These are phyloP conservation scores for Rosa hybrid DNA, from an alignment of 331 rosid genomes.

Conservation along the genomic window DNA sequence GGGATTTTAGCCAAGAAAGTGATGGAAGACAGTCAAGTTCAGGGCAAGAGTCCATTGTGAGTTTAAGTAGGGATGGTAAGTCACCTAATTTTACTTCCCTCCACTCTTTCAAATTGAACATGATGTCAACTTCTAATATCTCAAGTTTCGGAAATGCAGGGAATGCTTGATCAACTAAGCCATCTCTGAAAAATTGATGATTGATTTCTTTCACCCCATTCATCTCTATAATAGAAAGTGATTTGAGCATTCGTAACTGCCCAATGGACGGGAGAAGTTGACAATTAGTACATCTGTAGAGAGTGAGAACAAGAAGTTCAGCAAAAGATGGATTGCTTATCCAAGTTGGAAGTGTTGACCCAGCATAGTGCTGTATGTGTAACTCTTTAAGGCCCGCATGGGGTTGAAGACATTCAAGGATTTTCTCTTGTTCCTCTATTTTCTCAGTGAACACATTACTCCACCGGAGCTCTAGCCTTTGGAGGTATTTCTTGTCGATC, in stretches of 20 bases:
- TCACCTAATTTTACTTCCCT: neutral
- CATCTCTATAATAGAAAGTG: constrained; percentile 4
- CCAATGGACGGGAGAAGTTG: neutral
- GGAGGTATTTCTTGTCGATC: constrained; percentile 3
- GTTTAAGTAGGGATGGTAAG: neutral
- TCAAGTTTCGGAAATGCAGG: constrained; percentile 2
- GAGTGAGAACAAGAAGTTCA: neutral
- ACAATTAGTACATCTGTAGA: neutral
- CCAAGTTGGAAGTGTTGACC: constrained; percentile 12
- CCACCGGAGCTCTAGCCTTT: neutral
- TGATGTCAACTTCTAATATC: neutral
- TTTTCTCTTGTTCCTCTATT: neutral
- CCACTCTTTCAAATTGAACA: neutral
- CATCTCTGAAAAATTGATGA: neutral
- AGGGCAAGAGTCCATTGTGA: neutral
- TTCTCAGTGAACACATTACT: neutral
- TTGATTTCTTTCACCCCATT: constrained; percentile 8
- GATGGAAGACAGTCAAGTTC: neutral
- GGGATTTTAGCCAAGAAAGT: neutral
- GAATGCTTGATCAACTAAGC: neutral
- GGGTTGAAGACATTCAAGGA: neutral
- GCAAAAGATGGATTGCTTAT: neutral
- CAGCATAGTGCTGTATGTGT: neutral
- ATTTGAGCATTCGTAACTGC: neutral
- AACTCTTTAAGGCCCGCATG: neutral